phyloP scores from a whole-genome alignment of 345 rosid species.

The Eutrema yunnanense region DNA sequence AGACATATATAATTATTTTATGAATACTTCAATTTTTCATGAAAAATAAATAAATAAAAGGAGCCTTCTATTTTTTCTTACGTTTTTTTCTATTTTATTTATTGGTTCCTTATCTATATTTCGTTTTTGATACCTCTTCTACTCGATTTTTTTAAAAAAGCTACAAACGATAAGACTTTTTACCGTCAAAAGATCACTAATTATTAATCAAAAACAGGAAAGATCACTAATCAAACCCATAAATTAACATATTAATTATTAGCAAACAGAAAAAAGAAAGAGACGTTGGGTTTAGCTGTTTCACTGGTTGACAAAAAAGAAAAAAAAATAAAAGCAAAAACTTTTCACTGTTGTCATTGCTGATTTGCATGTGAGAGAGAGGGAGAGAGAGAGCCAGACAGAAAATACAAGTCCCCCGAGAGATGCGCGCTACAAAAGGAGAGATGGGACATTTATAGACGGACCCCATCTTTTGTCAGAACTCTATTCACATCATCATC shows the following conservation, averaged over 20 bases:
- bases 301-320: conserved; percentile 3
- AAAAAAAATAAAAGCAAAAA: neutral
- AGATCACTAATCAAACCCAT: neutral
- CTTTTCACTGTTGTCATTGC: conserved; percentile 29
- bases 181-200: neutral
- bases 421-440: conserved; percentile 39
- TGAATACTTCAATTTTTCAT: no score
- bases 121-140: neutral
- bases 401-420: conserved; percentile 39
- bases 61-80: no score
- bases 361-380: conserved; percentile 29
- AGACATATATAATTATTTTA: no score
- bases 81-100: no score
- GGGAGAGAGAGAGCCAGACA: conserved; percentile 15
- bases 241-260: neutral
- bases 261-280: neutral
- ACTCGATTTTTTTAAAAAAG: neutral
- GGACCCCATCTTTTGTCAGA: conserved; percentile 35
- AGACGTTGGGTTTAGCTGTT: neutral
- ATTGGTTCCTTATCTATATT: neutral
- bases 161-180: neutral
- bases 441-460: conserved; percentile 36
- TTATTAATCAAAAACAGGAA: neutral
- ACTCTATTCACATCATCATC: conserved; percentile 32
- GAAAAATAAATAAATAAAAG: no score